A percentile compares a stretch with the other conserved stretches of the same genome.
These are phyloP conservation scores for Closterium sp. DNA, from an alignment of 139 green algal genomes.

Conservation along the genomic window DNA sequence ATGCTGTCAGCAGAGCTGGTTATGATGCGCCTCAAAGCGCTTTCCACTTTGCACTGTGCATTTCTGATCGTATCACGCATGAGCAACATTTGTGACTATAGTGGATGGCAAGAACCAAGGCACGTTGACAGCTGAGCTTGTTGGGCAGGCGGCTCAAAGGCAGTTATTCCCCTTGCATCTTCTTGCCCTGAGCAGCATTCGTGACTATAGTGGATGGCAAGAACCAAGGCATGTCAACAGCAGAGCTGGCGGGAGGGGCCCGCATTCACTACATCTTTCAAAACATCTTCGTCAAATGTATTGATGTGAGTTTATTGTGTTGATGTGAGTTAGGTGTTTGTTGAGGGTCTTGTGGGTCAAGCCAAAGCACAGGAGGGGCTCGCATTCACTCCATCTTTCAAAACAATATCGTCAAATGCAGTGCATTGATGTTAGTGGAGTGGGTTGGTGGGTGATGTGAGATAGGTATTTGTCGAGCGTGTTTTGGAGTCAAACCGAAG, in stretches of 20 bases:
- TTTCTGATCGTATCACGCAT: slow-evolving; percentile 69
- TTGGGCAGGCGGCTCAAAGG: slow-evolving; percentile 80
- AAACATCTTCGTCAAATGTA: slow-evolving; percentile 71
- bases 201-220: slow-evolving; percentile 73
- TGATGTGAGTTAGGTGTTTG: slow-evolving; percentile 65
- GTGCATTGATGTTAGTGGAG: slow-evolving; percentile 67
- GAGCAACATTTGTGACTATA: slow-evolving; percentile 37
- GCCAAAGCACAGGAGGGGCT: too few relatives aligned
- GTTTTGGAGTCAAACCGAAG: too few relatives aligned
- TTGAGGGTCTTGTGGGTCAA: too few relatives aligned
- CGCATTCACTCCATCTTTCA: slow-evolving; percentile 85
- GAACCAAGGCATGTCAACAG: slow-evolving; percentile 68
- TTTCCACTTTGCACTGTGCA: too few relatives aligned
- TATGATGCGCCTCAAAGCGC: too few relatives aligned
- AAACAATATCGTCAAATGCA: slow-evolving; percentile 77
- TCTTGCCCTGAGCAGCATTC: slow-evolving; percentile 30
- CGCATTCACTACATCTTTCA: slow-evolving; percentile 78
- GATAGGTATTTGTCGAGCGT: too few relatives aligned
- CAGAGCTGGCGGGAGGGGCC: slow-evolving; percentile 78
- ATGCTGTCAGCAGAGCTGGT: slow-evolving; percentile 76
- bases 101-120: slow-evolving; percentile 77
- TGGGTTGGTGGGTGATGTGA: slow-evolving; percentile 63
- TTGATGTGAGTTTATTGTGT: slow-evolving; percentile 49
- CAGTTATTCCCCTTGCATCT: slow-evolving; percentile 79
- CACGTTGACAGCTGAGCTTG: slow-evolving; percentile 72